Percentiles rank a stretch among this genome's conserved stretches.
Conservation (phyloP, 2,329 filamentous ascomycete species). For the Beauveria caledonica region DNA sequence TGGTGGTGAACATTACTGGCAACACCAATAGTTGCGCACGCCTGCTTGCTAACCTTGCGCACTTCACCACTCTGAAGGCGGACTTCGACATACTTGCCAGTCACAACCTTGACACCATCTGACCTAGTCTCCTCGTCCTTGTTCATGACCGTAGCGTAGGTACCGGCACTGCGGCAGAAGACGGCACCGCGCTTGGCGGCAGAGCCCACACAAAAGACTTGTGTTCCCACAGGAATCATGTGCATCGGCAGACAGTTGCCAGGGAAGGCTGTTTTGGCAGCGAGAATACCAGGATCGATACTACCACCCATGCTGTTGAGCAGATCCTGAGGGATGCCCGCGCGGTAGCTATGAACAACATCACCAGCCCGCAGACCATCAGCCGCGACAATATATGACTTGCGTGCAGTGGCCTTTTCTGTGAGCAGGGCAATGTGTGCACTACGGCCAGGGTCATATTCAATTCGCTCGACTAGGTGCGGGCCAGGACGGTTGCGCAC, state of each 20-base stretch:
- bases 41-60: constrained; percentile 80
- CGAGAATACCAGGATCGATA: constrained; percentile 90
- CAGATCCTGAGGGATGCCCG: constrained; percentile 80
- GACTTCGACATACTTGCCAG: constrained; percentile 72
- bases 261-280: constrained; percentile 85
- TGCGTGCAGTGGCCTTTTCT: constrained; percentile 61
- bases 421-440: constrained; percentile 87
- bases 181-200: constrained; percentile 66
- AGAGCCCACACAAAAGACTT: constrained; percentile 83
- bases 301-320: constrained; percentile 87
- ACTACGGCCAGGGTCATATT: constrained; percentile 89
- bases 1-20: constrained; percentile 91
- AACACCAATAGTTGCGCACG: constrained; percentile 88
- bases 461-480: constrained; percentile 86
- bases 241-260: constrained; percentile 93
- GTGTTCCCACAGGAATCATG: constrained; percentile 92
- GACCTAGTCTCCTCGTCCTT: constrained; percentile 71
- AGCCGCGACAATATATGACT: constrained; percentile 90
- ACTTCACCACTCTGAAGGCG: constrained; percentile 89
- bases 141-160: constrained; percentile 78
- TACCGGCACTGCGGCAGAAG: constrained; percentile 91
- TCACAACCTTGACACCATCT: constrained; percentile 52
- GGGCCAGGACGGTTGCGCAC: constrained; percentile 68
- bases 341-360: constrained; percentile 81
- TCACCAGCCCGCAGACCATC: constrained; percentile 92